A percentile compares a stretch with the other conserved stretches of the same genome.
Conservation (phyloP, 345 rosid genomes). For the Rhodamnia rubescens region DNA sequence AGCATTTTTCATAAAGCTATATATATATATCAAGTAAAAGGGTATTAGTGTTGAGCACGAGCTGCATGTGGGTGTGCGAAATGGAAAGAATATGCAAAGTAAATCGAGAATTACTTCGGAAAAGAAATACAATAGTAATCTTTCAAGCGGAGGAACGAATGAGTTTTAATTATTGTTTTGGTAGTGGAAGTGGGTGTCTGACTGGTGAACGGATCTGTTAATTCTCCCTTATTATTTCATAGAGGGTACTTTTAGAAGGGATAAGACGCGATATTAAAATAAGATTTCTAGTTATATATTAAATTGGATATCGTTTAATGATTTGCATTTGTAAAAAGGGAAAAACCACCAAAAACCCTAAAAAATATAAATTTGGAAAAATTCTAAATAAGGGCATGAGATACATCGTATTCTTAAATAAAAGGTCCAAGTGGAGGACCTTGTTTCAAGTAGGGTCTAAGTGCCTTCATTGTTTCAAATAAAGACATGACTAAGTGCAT, state of each 20-base stretch:
- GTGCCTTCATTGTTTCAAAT: too few species aligned
- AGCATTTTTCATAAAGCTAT: too few species aligned
- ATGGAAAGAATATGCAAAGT: not conserved
- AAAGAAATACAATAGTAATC: too few species aligned
- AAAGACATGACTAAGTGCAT: too few species aligned
- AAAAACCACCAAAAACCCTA: too few species aligned
- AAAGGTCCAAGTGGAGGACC: too few species aligned
- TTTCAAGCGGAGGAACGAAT: not conserved
- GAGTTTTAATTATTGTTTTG: not conserved
- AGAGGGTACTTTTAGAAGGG: not conserved
- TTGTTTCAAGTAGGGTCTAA: too few species aligned
- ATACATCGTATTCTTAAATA: too few species aligned
- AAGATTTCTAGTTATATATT: not conserved
- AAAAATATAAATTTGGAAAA: too few species aligned
- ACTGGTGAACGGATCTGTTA: not conserved
- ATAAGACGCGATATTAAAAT: not conserved
- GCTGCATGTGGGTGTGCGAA: not conserved
- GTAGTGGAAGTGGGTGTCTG: not conserved
- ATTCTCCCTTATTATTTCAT: not conserved
- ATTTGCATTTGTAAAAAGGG: not conserved
- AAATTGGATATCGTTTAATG: not conserved
- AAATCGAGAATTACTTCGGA: not conserved
- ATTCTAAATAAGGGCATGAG: too few species aligned
- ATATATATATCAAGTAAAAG: not conserved
- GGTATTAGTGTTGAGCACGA: not conserved